Percentiles rank a stretch among this genome's conserved stretches.
These are phyloP conservation scores for Beauveria sp. DNA, from an alignment of 2,329 filamentous ascomycete genomes.

Conservation along the genomic window DNA sequence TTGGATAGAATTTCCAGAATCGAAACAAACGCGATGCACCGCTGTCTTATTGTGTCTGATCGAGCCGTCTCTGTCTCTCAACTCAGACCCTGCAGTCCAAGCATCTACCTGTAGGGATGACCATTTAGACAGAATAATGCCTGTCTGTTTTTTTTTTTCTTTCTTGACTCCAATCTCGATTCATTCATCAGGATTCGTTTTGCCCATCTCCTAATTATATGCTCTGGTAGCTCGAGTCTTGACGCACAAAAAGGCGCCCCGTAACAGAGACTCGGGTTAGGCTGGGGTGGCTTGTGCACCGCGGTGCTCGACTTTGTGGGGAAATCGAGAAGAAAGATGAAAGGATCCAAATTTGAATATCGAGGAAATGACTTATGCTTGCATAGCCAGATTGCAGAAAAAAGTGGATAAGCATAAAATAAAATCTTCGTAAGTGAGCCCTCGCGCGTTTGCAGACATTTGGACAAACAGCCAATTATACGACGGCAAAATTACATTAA, in stretches of 20 bases:
- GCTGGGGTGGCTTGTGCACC: background rate
- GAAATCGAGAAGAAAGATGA: background rate
- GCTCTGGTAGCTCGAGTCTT: too few relatives aligned
- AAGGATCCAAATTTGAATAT: background rate
- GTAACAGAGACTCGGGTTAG: background rate
- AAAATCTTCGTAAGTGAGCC: background rate
- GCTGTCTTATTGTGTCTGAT: constrained; percentile 6
- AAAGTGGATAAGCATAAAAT: background rate
- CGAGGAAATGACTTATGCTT: background rate
- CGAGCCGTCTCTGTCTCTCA: background rate
- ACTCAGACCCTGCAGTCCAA: background rate
- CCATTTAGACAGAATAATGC: background rate
- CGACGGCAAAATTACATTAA: background rate
- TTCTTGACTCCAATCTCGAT: background rate
- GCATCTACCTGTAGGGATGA: background rate
- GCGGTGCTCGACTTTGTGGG: background rate
- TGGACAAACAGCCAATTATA: background rate
- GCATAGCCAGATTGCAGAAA: background rate
- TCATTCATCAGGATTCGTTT: background rate
- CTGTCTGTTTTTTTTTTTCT: background rate
- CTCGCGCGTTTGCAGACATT: background rate
- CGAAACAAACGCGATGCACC: background rate
- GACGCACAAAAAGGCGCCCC: background rate
- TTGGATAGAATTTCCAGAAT: background rate
- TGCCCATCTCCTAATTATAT: background rate